These are phyloP conservation scores for Fusarium fracticaudum DNA, from an alignment of 2,329 filamentous ascomycete genomes.

Conservation along the genomic window DNA sequence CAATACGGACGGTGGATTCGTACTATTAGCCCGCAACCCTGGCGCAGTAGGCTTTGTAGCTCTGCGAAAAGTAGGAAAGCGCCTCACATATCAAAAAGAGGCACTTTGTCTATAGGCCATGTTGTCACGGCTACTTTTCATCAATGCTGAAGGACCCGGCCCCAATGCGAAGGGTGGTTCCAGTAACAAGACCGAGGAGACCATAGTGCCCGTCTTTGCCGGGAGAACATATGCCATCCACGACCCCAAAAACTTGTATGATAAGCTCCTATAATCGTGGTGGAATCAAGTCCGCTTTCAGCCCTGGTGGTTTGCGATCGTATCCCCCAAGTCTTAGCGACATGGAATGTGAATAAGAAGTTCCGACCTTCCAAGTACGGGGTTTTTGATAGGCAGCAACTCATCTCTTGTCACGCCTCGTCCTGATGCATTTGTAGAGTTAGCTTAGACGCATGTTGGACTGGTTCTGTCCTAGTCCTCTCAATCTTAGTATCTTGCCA, in stretches of 20 bases:
- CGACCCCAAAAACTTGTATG: background rate
- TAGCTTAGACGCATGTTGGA: background rate
- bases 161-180: constrained; percentile 83
- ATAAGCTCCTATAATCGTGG: background rate
- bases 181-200: constrained; percentile 77
- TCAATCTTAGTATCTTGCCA: background rate
- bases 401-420: background rate
- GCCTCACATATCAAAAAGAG: background rate
- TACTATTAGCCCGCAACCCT: background rate
- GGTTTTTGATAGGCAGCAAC: background rate
- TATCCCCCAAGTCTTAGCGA: background rate
- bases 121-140: constrained; percentile 62
- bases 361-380: background rate
- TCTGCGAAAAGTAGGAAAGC: background rate
- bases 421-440: background rate
- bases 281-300: background rate
- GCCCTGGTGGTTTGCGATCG: background rate
- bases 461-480: background rate
- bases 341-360: background rate
- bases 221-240: background rate
- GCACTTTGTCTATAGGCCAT: constrained; percentile 56
- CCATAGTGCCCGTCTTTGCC: background rate
- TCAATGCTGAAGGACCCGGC: constrained; percentile 80
- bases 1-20: background rate
- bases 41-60: background rate